phyloP scores from a whole-genome alignment of 2,329 filamentous ascomycete genomes.

The Didymella glomerata region DNA sequence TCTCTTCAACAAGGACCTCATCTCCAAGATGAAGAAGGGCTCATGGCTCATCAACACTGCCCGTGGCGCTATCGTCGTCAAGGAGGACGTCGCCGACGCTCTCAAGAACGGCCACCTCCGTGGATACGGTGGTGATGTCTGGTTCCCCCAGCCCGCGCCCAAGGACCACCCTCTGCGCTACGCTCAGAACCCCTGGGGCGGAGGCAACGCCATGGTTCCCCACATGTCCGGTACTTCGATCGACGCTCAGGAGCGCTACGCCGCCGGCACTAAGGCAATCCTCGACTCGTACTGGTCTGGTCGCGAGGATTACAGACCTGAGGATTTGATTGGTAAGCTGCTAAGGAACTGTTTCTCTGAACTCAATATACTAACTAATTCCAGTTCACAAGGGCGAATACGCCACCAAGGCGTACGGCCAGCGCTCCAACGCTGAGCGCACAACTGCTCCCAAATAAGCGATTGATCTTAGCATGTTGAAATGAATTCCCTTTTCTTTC shows the following conservation, averaged over 20 bases:
- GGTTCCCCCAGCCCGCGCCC: slow-evolving; percentile 97
- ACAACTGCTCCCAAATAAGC: slow-evolving; percentile 26
- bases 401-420: slow-evolving; percentile 91
- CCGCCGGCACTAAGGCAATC: slow-evolving; percentile 86
- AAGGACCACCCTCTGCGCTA: slow-evolving; percentile 91
- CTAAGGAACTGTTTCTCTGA: too few species aligned
- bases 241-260: slow-evolving; percentile 87
- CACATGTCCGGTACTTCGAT: slow-evolving; percentile 99
- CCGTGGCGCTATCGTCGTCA: slow-evolving; percentile 97
- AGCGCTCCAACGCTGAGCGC: slow-evolving; percentile 62
- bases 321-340: slow-evolving; percentile 76
- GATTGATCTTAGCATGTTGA: slow-evolving; percentile 28
- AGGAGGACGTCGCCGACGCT: slow-evolving; percentile 96
- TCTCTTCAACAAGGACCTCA: slow-evolving; percentile 98
- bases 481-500: slow-evolving; percentile 34
- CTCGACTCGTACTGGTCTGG: slow-evolving; percentile 90
- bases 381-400: slow-evolving; percentile 84
- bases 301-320: slow-evolving; percentile 82
- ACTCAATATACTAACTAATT: too few species aligned
- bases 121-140: slow-evolving; percentile 88
- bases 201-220: slow-evolving; percentile 97
- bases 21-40: slow-evolving; percentile 98
- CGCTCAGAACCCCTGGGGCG: slow-evolving; percentile 93
- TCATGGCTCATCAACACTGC: slow-evolving; percentile 99
- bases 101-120: slow-evolving; percentile 90